A percentile compares a stretch with the other conserved stretches of the same genome.
Evolutionary conservation across 2,329 filamentous ascomycete genomes (phyloP).

Genomic region (Xylariaceae sp.): DNA sequence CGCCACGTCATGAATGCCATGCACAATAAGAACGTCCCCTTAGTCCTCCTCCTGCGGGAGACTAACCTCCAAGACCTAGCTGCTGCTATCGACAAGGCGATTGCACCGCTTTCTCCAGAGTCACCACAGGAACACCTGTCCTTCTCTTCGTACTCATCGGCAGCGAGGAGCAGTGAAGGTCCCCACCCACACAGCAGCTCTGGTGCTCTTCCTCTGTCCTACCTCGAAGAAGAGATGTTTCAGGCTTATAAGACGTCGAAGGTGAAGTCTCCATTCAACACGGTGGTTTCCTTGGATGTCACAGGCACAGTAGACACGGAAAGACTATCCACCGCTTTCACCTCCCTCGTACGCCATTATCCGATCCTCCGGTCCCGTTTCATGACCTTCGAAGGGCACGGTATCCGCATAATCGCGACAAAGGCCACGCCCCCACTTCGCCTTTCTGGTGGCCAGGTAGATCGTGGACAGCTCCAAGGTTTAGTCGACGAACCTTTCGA

Average conservation of each 20-base stretch:
- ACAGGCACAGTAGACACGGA: not conserved
- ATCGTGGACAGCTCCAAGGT: not conserved
- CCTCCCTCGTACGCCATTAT: not conserved
- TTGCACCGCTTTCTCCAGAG: not conserved
- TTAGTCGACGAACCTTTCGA: constrained; percentile 3
- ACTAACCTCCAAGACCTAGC: constrained; percentile 1
- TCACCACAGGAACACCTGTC: not conserved
- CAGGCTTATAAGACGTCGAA: not conserved
- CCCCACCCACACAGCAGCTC: not conserved
- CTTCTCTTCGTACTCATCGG: not conserved
- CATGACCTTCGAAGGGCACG: not conserved
- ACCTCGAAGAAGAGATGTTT: constrained; percentile 1
- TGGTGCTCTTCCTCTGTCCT: not conserved
- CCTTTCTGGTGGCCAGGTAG: not conserved
- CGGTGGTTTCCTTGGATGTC: not conserved
- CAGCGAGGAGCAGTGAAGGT: not conserved
- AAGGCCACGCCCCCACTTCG: not conserved
- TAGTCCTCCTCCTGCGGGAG: constrained; percentile 7
- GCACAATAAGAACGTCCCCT: constrained; percentile 1
- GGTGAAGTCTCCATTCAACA: constrained; percentile 5
- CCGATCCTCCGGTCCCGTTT: constrained; percentile 5
- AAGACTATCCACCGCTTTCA: not conserved
- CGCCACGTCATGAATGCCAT: not conserved
- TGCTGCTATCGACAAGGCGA: not conserved
- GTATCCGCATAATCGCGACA: not conserved